Base-by-base conservation (phyloP, 305 asterid genomes). In the Plantago rigida region DNA sequence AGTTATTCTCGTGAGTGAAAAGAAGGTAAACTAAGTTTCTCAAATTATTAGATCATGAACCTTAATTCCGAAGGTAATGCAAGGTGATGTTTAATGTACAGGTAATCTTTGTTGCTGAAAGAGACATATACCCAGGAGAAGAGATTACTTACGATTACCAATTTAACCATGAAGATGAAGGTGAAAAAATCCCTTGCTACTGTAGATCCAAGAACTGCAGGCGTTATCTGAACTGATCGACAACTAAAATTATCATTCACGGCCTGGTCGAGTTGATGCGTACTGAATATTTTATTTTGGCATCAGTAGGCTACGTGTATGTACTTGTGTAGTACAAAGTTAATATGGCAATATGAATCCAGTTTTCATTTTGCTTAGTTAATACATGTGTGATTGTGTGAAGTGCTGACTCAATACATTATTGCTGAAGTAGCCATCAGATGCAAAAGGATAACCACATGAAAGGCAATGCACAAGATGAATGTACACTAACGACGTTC, bases 101-200 rank as follows among this genome's bases (percentile, higher is more conserved):
- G 93, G 93, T 82, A 50, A 78, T 84, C 44, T 84, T 80, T 69
- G 74, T 78, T 22, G 85, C 87, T 26, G 85, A 80, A 60, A 82
- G 94, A 70, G 89, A 82, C 56, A 73, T 82, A 69, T 82, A 77
- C 68, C 94, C 94, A 14, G 94, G 94, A 56, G 89, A 85, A 81
- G 94, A 85, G 81, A 76, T 82, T 51, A 82, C 87, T 0, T 85
- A 82, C 58, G 94, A 85, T 69, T 82, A 85, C 77, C 83, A 80
- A 69, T 84, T 84, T 67, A 84, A 78, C 79, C 81, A 81, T 54
- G 92, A 84, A 65, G 87, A 82, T 59, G 93, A 80, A 60, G 89
- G 87, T 54, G 77, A 80, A 50, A 82, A 78, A 67, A 77, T 84
- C 61, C 79, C 78, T 5, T 82, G 93, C 75, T 78, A 68, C 62